Percentiles rank a stretch among this genome's conserved stretches.
These are phyloP conservation scores for Naganishia friedmannii DNA, from an alignment of 768 basidiomycete species.

Conservation along the genomic window DNA sequence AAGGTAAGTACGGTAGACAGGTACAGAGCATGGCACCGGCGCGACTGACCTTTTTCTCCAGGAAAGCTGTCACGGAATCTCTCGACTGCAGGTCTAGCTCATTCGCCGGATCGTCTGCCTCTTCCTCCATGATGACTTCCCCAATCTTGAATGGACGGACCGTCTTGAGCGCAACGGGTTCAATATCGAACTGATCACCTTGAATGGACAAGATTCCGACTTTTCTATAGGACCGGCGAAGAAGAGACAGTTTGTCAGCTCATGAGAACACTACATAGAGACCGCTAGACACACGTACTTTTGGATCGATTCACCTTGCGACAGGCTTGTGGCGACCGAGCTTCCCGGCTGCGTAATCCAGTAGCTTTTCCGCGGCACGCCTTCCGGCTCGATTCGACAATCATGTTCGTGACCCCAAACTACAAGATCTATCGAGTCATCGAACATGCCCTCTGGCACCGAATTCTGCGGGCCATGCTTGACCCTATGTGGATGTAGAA, in stretches of 20 bases:
- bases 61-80: slow-evolving; percentile 74
- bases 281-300: slow-evolving; percentile 62
- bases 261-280: background rate
- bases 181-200: slow-evolving; percentile 79
- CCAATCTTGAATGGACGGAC: slow-evolving; percentile 92
- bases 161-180: slow-evolving; percentile 80
- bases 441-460: slow-evolving; percentile 95
- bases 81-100: slow-evolving; percentile 67
- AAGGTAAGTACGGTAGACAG: background rate
- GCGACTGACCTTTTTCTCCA: slow-evolving; percentile 64
- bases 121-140: slow-evolving; percentile 70
- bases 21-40: background rate
- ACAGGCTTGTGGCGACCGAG: slow-evolving; percentile 87
- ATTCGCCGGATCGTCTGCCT: slow-evolving; percentile 71
- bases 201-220: slow-evolving; percentile 85
- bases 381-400: slow-evolving; percentile 84
- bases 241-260: no score
- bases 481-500: slow-evolving; percentile 60
- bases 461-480: slow-evolving; percentile 90
- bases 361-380: slow-evolving; percentile 86
- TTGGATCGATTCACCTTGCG: slow-evolving; percentile 84
- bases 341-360: slow-evolving; percentile 92
- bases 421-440: slow-evolving; percentile 87
- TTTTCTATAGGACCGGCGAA: slow-evolving; percentile 60
- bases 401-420: slow-evolving; percentile 99